Evolutionary conservation across 129 eudicot species (phyloP).

Genomic region (Pulicaria dysenterica): DNA sequence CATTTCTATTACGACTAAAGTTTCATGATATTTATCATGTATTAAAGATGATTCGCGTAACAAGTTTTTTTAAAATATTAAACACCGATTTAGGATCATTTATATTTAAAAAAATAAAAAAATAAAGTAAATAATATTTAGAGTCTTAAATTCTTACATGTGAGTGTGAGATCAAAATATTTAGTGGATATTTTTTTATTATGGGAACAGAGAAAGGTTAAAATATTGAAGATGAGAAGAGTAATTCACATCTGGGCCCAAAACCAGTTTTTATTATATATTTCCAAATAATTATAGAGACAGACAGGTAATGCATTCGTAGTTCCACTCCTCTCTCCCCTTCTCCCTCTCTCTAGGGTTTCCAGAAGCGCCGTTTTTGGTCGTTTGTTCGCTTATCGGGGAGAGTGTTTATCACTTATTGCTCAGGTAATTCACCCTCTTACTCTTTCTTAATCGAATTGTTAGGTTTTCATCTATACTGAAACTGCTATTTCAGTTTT

Average conservation of each 20-base stretch:
- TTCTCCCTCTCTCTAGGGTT: slow-evolving; percentile 75
- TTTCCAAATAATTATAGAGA: slow-evolving; percentile 20
- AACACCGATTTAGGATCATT: no score
- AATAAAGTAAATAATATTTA: no score
- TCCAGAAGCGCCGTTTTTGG: slow-evolving; percentile 65
- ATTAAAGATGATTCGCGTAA: no score
- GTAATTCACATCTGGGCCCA: neutral
- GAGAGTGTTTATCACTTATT: slow-evolving; percentile 30
- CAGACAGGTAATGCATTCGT: slow-evolving; percentile 30
- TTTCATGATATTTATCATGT: no score
- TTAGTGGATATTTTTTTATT: no score
- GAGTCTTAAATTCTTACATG: neutral
- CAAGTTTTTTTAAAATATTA: no score
- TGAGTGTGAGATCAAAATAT: neutral
- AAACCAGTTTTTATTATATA: neutral
- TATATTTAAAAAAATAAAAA: no score
- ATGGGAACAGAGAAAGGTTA: neutral
- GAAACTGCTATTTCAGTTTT: neutral
- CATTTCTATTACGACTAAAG: no score
- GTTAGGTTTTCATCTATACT: neutral
- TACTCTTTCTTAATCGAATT: neutral
- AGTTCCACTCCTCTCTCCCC: slow-evolving; percentile 25
- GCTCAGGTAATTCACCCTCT: slow-evolving; percentile 21
- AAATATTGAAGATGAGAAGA: neutral
- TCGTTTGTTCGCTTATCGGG: slow-evolving; percentile 36